A percentile compares a stretch with the other conserved stretches of the same genome.
phyloP scores from a whole-genome alignment of 2,329 filamentous ascomycete genomes.

The Colletotrichum sp. region DNA sequence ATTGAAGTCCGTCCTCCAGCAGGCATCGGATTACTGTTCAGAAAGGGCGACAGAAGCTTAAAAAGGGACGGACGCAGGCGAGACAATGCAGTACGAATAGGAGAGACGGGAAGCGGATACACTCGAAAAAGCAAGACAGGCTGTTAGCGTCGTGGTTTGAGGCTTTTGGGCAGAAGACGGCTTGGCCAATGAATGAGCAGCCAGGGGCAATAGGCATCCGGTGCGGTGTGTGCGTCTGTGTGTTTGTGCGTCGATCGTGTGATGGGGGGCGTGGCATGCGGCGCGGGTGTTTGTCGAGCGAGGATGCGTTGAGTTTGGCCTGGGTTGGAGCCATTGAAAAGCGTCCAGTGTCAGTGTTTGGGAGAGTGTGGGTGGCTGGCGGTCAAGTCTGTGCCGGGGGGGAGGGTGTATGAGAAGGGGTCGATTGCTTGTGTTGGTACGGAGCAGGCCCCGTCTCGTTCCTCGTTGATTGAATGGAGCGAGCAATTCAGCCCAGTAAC shows the following conservation, averaged over 20 bases:
- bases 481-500: neutral
- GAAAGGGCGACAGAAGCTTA: constrained; percentile 23
- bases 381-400: neutral
- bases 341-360: neutral
- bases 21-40: constrained; percentile 11
- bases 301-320: constrained; percentile 3
- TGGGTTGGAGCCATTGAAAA: neutral
- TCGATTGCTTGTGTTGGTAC: neutral
- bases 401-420: neutral
- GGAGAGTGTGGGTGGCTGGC: neutral
- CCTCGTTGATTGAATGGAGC: neutral
- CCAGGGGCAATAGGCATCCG: constrained; percentile 4
- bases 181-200: neutral
- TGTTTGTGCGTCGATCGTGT: constrained; percentile 20
- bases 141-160: constrained; percentile 16
- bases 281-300: constrained; percentile 7
- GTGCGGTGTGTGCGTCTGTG: constrained; percentile 18
- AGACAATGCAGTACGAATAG: constrained; percentile 19
- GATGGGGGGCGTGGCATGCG: constrained; percentile 11
- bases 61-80: constrained; percentile 19
- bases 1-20: constrained; percentile 9
- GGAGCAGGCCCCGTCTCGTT: neutral
- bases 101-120: constrained; percentile 7
- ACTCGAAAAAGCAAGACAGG: constrained; percentile 16
- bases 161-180: constrained; percentile 16